Percentiles rank a stretch among this genome's conserved stretches.
Evolutionary conservation across 1,284 basidiomycete genomes (phyloP).

Genomic region (Stereum hirsutum): DNA sequence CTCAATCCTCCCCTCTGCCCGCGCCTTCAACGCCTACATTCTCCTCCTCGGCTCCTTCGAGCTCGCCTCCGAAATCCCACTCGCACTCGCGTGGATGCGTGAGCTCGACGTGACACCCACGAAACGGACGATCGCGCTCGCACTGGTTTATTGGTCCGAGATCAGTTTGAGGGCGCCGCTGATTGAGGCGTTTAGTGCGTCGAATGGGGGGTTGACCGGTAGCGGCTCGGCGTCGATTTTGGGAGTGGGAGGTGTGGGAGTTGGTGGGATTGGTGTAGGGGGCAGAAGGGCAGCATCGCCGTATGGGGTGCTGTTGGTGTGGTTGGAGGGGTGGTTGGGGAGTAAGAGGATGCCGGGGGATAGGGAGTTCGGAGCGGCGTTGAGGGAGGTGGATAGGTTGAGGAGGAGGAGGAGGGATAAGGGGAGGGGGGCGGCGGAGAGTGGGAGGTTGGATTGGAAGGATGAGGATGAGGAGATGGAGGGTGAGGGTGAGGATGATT

Average conservation of each 20-base stretch:
- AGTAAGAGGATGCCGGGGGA: conserved; percentile 39
- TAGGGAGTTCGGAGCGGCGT: conserved; percentile 19
- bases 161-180: conserved; percentile 52
- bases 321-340: conserved; percentile 66
- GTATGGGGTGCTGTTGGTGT: conserved; percentile 42
- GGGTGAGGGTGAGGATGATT: too few species aligned
- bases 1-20: conserved; percentile 37
- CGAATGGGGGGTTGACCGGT: too few species aligned
- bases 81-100: conserved; percentile 75
- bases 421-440: too few species aligned
- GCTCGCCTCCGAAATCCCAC: conserved; percentile 51
- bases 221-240: too few species aligned
- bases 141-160: conserved; percentile 66
- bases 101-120: conserved; percentile 44
- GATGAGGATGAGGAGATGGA: too few species aligned
- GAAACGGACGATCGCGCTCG: conserved; percentile 46
- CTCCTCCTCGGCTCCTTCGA: conserved; percentile 47
- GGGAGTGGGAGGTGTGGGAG: too few species aligned
- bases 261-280: too few species aligned
- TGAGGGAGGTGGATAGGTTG: conserved; percentile 11
- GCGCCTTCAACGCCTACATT: conserved; percentile 55
- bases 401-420: conserved; percentile 10
- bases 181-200: conserved; percentile 39
- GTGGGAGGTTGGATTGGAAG: too few species aligned
- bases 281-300: conserved; percentile 24